A percentile compares a stretch with the other conserved stretches of the same genome.
Conservation (phyloP, 2,329 filamentous ascomycete species). For the Paraphaeosphaeria minitans region DNA sequence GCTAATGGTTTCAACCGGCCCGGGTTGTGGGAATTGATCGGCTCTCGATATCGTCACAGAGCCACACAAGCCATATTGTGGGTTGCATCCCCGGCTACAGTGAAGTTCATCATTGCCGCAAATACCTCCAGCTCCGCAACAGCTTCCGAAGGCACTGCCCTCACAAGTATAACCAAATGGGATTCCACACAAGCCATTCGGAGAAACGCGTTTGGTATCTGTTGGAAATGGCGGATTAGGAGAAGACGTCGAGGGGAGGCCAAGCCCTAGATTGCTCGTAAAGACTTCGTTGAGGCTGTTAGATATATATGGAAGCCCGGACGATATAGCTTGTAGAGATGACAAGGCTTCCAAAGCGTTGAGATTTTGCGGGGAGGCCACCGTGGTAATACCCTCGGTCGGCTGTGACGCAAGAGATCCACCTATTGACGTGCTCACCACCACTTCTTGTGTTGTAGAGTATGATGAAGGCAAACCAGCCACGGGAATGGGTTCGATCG, state of each 20-base stretch:
- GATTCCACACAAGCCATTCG: constrained; percentile 8
- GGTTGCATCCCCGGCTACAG: constrained; percentile 2
- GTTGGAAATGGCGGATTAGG: background rate
- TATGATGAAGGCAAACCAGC: background rate
- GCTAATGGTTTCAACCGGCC: background rate
- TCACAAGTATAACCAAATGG: constrained; percentile 8
- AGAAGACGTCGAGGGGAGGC: background rate
- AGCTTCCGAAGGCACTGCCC: constrained; percentile 8
- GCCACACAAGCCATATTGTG: background rate
- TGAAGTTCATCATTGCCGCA: constrained; percentile 2
- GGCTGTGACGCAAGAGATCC: background rate
- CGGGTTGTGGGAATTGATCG: background rate
- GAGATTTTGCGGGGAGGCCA: background rate
- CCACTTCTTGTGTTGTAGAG: background rate
- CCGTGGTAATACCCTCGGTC: background rate
- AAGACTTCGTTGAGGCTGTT: background rate
- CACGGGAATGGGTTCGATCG: background rate
- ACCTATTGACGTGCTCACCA: background rate
- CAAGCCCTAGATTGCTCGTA: background rate
- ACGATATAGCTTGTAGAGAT: background rate
- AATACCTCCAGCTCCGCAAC: constrained; percentile 7
- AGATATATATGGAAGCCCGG: background rate
- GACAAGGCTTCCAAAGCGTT: background rate
- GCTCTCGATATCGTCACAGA: background rate
- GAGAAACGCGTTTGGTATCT: background rate